These are phyloP conservation scores for Pythium angustatum DNA, from an alignment of 352 stramenopile genomes.

Conservation along the genomic window DNA sequence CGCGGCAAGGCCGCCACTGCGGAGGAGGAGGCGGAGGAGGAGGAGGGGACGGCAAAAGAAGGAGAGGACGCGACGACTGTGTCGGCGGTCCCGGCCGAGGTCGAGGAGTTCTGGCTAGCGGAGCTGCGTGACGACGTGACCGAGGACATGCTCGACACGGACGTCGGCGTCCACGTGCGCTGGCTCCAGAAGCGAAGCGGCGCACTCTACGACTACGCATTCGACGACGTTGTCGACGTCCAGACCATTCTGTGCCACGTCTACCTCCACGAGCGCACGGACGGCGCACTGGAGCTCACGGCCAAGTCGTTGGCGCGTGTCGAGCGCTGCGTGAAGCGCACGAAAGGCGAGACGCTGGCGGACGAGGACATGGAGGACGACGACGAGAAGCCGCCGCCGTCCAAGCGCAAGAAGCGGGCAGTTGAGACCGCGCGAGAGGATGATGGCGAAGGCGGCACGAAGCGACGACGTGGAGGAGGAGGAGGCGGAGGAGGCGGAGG, in stretches of 20 bases:
- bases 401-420: constrained; percentile 30
- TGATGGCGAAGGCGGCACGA: constrained; percentile 19
- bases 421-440: constrained; percentile 14
- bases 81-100: background rate
- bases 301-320: constrained; percentile 60
- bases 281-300: constrained; percentile 52
- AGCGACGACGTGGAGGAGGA: constrained; percentile 17
- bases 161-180: constrained; percentile 51
- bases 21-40: constrained; percentile 10
- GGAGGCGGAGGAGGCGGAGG: constrained; percentile 10
- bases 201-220: constrained; percentile 48
- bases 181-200: constrained; percentile 55
- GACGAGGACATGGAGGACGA: constrained; percentile 42
- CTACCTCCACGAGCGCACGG: constrained; percentile 47
- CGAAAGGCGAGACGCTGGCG: constrained; percentile 32
- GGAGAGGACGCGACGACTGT: background rate
- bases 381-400: constrained; percentile 55
- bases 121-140: constrained; percentile 78
- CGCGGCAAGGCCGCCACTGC: background rate
- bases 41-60: constrained; percentile 1
- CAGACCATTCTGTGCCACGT: constrained; percentile 76
- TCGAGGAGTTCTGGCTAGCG: constrained; percentile 66
- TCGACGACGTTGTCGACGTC: constrained; percentile 64
- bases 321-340: constrained; percentile 43
- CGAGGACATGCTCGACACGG: constrained; percentile 61